phyloP scores from a whole-genome alignment of 805 yeast genomes.

The Lipomyces japonicus region DNA sequence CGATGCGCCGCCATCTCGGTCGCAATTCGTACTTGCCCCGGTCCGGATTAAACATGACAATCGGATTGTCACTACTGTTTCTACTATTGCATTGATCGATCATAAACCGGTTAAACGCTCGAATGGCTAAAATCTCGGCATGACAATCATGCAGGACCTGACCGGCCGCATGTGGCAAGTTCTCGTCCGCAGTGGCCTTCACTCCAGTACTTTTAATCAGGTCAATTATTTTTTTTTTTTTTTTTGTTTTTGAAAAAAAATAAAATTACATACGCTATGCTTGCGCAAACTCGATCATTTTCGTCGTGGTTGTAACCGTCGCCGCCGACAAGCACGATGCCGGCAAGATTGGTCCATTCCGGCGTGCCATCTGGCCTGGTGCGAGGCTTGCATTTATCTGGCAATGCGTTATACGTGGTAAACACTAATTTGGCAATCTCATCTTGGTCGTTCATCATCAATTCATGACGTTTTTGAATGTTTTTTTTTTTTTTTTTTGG shows the following conservation, averaged over 20 bases:
- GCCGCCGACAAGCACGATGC: too few relatives aligned
- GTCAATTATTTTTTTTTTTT: constrained; percentile 61
- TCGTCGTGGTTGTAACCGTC: not conserved
- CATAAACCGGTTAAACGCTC: constrained; percentile 64
- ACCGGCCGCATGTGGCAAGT: constrained; percentile 50
- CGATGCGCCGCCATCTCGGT: constrained; percentile 40
- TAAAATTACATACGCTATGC: not conserved
- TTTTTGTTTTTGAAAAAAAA: constrained; percentile 24
- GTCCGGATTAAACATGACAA: not conserved
- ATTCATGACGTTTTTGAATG: too few relatives aligned
- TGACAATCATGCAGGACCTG: constrained; percentile 77
- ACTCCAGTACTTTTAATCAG: constrained; percentile 64
- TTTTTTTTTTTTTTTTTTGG: too few relatives aligned
- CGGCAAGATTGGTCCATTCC: constrained; percentile 89
- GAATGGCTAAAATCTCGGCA: constrained; percentile 74
- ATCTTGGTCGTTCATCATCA: too few relatives aligned
- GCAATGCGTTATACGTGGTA: not conserved
- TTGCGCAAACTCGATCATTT: not conserved
- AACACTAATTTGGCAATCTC: constrained; percentile 8
- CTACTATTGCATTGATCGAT: constrained; percentile 45
- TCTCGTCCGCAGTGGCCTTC: constrained; percentile 62
- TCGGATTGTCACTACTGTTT: constrained; percentile 8
- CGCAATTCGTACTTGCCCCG: not conserved
- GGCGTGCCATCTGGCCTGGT: constrained; percentile 61
- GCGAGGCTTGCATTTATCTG: too few relatives aligned